A percentile compares a stretch with the other conserved stretches of the same genome.
phyloP scores from a whole-genome alignment of 139 green algal species.

The Micromonas commoda region DNA sequence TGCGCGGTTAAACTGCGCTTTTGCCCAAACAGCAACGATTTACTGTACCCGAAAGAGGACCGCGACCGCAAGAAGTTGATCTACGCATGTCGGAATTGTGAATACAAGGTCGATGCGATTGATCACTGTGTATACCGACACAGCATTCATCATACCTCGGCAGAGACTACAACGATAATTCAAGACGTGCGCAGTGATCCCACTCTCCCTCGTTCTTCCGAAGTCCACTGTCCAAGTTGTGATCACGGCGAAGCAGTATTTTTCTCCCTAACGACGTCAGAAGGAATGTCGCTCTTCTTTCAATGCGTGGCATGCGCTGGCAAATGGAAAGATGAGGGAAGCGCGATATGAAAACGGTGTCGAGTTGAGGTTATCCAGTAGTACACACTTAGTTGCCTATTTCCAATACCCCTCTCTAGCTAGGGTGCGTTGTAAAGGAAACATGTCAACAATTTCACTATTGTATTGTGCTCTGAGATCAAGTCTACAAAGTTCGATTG shows the following conservation, averaged over 20 bases:
- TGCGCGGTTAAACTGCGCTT: neutral
- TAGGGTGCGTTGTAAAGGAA: no score
- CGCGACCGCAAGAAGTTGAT: conserved; percentile 10
- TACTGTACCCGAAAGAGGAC: conserved; percentile 24
- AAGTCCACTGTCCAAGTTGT: conserved; percentile 9
- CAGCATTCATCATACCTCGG: neutral
- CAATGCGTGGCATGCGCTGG: conserved; percentile 3
- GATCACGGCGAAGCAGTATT: conserved; percentile 12
- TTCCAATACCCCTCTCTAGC: no score
- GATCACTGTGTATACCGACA: conserved; percentile 1
- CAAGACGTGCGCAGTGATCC: conserved; percentile 8
- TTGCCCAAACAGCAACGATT: conserved; percentile 24
- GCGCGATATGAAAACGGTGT: neutral
- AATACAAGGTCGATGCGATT: neutral
- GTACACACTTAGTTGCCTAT: no score
- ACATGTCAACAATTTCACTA: no score
- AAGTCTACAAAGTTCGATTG: neutral
- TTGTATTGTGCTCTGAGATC: neutral
- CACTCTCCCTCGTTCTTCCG: conserved; percentile 1
- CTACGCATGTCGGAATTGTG: conserved; percentile 18
- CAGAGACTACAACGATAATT: conserved; percentile 6
- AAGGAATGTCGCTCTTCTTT: conserved; percentile 26
- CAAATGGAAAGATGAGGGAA: conserved; percentile 21
- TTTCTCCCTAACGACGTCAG: conserved; percentile 16
- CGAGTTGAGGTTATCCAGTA: no score